Conservation (phyloP, 2,329 filamentous ascomycete genomes). For the Grosmannia penicillata region DNA sequence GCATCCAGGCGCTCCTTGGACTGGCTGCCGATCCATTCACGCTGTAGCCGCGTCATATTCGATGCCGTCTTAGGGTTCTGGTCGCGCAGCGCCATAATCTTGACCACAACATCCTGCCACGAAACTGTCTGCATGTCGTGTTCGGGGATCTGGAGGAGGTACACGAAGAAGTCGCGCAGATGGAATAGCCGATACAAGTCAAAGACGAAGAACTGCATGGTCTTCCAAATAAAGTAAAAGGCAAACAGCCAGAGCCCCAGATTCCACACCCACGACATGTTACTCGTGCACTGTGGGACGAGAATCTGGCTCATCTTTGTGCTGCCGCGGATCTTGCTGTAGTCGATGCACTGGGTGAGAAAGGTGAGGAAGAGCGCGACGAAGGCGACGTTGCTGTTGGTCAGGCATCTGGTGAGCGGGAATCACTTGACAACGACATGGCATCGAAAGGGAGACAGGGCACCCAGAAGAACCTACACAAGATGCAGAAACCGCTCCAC, state of each 20-base stretch:
- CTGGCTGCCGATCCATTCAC: conserved; percentile 58
- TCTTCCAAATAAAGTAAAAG: conserved; percentile 73
- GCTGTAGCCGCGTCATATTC: conserved; percentile 35
- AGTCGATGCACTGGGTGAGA: conserved; percentile 75
- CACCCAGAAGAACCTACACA: conserved; percentile 35
- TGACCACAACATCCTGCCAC: conserved; percentile 80
- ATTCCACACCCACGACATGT: conserved; percentile 64
- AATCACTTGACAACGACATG: too few species aligned
- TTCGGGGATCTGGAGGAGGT: conserved; percentile 67
- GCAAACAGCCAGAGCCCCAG: conserved; percentile 70
- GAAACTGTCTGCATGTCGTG: conserved; percentile 87
- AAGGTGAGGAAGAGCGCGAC: conserved; percentile 73
- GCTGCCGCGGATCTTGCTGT: conserved; percentile 55
- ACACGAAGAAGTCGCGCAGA: conserved; percentile 73
- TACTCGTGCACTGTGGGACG: conserved; percentile 59
- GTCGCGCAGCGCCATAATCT: conserved; percentile 72
- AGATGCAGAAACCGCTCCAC: conserved; percentile 58
- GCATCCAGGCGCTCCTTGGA: conserved; percentile 91
- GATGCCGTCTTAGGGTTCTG: conserved; percentile 67
- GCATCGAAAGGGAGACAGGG: background rate
- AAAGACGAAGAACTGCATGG: conserved; percentile 52
- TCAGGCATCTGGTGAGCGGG: too few species aligned
- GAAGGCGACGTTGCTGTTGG: conserved; percentile 58
- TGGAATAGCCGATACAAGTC: conserved; percentile 59
- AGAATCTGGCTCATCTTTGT: conserved; percentile 36